Conservation (phyloP, 75 land plant genomes). For the Pinus tabuliformis region DNA sequence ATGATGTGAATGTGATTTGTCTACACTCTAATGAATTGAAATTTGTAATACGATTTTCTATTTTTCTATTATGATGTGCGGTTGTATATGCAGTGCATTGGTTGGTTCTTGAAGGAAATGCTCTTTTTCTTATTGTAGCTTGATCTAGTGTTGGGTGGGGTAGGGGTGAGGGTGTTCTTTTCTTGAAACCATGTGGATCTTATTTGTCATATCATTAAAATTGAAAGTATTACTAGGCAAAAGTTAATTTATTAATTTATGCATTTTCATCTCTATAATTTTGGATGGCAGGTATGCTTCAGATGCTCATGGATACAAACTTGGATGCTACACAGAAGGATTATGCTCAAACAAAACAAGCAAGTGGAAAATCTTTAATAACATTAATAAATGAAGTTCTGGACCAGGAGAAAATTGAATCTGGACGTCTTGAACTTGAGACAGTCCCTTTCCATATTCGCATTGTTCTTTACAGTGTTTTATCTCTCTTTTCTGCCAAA, state of each 20-base stretch:
- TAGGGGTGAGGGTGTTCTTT: too few species aligned
- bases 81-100: too few species aligned
- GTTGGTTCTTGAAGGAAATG: too few species aligned
- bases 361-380: constrained; percentile 78
- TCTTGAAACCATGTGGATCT: not conserved
- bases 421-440: constrained; percentile 82
- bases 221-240: too few species aligned
- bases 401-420: constrained; percentile 91
- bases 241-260: not conserved
- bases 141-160: too few species aligned
- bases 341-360: constrained; percentile 84
- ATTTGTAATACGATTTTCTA: too few species aligned
- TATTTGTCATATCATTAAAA: not conserved
- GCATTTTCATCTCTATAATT: not conserved
- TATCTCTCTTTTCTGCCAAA: constrained; percentile 80
- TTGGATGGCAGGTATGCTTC: constrained; percentile 71
- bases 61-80: too few species aligned
- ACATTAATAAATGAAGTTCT: constrained; percentile 85
- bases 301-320: constrained; percentile 77
- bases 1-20: too few species aligned
- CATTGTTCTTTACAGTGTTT: constrained; percentile 81
- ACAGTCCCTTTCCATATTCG: constrained; percentile 67
- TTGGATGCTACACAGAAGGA: constrained; percentile 75
- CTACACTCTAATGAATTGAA: too few species aligned
- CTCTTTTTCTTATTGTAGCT: too few species aligned